Conservation (phyloP, 306 rosid genomes). For the Amphicarpaea edgeworthii region DNA sequence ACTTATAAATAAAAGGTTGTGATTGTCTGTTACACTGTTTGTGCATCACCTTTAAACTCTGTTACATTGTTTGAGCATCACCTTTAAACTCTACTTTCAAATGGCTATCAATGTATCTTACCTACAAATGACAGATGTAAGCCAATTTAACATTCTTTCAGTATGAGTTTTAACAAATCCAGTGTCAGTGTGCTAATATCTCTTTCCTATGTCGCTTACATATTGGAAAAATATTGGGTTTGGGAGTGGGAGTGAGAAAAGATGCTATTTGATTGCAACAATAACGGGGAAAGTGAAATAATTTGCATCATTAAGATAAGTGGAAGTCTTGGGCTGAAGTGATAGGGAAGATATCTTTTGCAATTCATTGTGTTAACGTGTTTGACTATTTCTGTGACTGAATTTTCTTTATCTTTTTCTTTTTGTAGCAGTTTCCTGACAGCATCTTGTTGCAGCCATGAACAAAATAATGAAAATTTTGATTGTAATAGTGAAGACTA, state of each 20-base stretch:
- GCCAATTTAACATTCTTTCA: constrained; percentile 3
- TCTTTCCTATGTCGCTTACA: not conserved
- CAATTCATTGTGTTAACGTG: not conserved
- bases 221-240: no score
- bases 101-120: constrained; percentile 1
- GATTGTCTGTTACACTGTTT: no score
- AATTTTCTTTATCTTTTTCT: constrained; percentile 49
- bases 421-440: constrained; percentile 81
- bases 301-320: not conserved
- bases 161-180: not conserved
- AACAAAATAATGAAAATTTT: constrained; percentile 56
- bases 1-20: no score
- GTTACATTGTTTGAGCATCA: no score
- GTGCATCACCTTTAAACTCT: no score
- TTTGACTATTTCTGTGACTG: constrained; percentile 42
- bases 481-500: constrained; percentile 54
- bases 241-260: no score
- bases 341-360: not conserved
- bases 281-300: no score
- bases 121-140: not conserved
- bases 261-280: no score
- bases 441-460: constrained; percentile 79
- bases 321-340: constrained; percentile 7
- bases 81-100: no score
- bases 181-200: not conserved